A percentile compares a stretch with the other conserved stretches of the same genome.
Evolutionary conservation across 2,329 filamentous ascomycete genomes (phyloP).

Genomic region (Curvularia eragrostidis): DNA sequence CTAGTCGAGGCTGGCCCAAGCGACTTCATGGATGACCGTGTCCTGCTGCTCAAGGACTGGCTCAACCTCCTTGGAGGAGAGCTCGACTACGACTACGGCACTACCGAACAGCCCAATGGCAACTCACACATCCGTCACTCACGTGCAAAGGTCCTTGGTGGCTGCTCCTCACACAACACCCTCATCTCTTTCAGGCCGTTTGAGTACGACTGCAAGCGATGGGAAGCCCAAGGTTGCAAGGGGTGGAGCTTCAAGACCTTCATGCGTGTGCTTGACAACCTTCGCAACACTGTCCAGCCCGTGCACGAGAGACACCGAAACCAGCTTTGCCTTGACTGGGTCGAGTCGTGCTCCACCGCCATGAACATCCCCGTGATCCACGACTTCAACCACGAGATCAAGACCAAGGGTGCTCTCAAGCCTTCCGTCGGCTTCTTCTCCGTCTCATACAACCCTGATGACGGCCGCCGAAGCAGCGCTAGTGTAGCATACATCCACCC

Average conservation of each 20-base stretch:
- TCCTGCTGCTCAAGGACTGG: conserved; percentile 88
- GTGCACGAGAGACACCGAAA: conserved; percentile 86
- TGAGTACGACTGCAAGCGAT: conserved; percentile 84
- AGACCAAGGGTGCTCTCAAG: conserved; percentile 72
- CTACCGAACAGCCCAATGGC: conserved; percentile 86
- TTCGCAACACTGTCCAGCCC: conserved; percentile 89
- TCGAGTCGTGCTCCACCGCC: conserved; percentile 78
- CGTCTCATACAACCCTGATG: conserved; percentile 88
- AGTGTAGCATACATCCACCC: conserved; percentile 94
- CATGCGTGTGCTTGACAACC: conserved; percentile 79
- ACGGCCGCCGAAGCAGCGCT: conserved; percentile 82
- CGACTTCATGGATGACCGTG: conserved; percentile 86
- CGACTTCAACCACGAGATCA: conserved; percentile 88
- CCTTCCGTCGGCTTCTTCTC: conserved; percentile 89
- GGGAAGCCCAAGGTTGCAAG: conserved; percentile 80
- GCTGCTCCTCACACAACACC: conserved; percentile 93
- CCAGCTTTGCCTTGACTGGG: conserved; percentile 90
- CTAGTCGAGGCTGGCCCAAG: conserved; percentile 89
- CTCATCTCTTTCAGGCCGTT: conserved; percentile 92
- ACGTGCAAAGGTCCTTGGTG: conserved; percentile 88
- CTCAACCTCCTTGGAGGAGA: conserved; percentile 81
- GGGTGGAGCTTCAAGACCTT: conserved; percentile 89
- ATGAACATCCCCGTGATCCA: conserved; percentile 80
- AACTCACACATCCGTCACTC: conserved; percentile 94
- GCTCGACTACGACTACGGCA: conserved; percentile 90